phyloP scores from a whole-genome alignment of 1,284 basidiomycete genomes.

The Wallemia ichthyophaga region DNA sequence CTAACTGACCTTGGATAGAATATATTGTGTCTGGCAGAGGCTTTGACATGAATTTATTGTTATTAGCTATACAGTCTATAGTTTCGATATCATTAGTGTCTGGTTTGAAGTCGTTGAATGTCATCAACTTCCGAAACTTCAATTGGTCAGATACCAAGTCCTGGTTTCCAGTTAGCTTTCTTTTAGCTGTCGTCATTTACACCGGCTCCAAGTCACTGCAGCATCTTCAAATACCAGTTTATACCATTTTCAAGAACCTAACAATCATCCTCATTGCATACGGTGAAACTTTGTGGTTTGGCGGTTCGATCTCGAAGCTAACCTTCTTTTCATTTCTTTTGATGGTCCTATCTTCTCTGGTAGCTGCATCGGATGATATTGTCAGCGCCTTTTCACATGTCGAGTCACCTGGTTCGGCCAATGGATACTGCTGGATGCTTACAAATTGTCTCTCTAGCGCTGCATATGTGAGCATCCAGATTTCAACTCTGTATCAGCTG shows the following conservation, averaged over 20 bases:
- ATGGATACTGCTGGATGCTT: constrained; percentile 87
- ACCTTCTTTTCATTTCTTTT: constrained; percentile 69
- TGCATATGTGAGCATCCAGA: constrained; percentile 37
- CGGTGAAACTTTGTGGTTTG: constrained; percentile 93
- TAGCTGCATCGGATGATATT: constrained; percentile 86
- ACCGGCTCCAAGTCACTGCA: constrained; percentile 96
- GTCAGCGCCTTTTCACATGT: constrained; percentile 9
- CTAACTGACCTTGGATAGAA: constrained; percentile 17
- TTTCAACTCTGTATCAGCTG: not conserved
- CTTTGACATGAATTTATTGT: constrained; percentile 91
- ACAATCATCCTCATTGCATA: constrained; percentile 98
- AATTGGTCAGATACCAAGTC: constrained; percentile 54
- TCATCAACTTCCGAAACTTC: constrained; percentile 69
- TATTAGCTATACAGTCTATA: constrained; percentile 65
- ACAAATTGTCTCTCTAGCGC: constrained; percentile 74
- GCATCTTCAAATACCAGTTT: constrained; percentile 72
- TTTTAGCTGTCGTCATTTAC: constrained; percentile 85
- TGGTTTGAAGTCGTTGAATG: constrained; percentile 38
- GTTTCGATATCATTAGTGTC: constrained; percentile 57
- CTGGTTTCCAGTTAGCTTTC: constrained; percentile 82
- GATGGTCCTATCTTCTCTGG: constrained; percentile 85
- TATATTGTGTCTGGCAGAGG: constrained; percentile 76
- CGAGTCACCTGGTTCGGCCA: constrained; percentile 15
- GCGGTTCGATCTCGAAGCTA: constrained; percentile 54
- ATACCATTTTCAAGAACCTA: constrained; percentile 97